Conservation (phyloP, 495 filamentous ascomycete genomes). For the Aspergillus diversus region DNA sequence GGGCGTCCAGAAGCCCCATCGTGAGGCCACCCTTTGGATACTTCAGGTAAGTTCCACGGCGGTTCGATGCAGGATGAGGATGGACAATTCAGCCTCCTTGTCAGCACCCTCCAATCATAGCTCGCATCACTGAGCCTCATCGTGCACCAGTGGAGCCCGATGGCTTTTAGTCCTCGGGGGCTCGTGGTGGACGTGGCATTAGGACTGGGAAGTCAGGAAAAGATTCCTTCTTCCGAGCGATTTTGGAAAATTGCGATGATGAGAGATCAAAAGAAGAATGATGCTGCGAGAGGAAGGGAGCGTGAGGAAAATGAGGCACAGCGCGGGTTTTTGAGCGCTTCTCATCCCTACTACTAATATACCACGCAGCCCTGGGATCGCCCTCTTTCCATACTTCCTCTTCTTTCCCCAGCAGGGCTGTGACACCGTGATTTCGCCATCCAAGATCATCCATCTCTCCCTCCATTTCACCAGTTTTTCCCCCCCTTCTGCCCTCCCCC, state of each 20-base stretch:
- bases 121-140: slow-evolving; percentile 24
- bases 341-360: background rate
- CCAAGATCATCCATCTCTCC: background rate
- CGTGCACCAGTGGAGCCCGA: slow-evolving; percentile 17
- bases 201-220: background rate
- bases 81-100: slow-evolving; percentile 33
- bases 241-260: background rate
- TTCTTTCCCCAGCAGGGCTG: background rate
- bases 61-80: slow-evolving; percentile 30
- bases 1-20: background rate
- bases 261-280: no score
- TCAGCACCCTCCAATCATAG: slow-evolving; percentile 21
- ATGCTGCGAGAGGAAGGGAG: no score
- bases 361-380: background rate
- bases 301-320: no score
- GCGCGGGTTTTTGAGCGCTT: no score
- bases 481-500: slow-evolving; percentile 13
- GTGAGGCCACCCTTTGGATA: slow-evolving; percentile 2
- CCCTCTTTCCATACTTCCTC: background rate
- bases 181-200: slow-evolving; percentile 30
- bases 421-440: slow-evolving; percentile 2
- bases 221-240: slow-evolving; percentile 12
- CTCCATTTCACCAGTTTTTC: background rate
- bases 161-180: slow-evolving; percentile 24
- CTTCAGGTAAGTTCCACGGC: slow-evolving; percentile 27